These are phyloP conservation scores for Fusarium paranaense DNA, from an alignment of 2,329 filamentous ascomycete species.

Conservation along the genomic window DNA sequence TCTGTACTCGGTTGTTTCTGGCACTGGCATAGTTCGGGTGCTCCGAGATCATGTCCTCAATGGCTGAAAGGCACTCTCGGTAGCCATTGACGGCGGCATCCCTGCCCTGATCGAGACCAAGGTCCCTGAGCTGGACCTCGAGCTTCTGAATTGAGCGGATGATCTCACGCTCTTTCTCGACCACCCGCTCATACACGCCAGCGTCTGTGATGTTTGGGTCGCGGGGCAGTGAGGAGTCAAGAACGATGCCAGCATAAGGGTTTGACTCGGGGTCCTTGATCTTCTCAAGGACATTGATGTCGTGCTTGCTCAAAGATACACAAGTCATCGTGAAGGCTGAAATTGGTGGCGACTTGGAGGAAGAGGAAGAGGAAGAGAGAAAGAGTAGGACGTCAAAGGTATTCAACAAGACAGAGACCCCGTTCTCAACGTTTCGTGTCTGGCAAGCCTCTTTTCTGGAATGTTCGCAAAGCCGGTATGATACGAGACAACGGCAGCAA, in stretches of 20 bases:
- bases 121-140: conserved; percentile 64
- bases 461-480: conserved; percentile 2
- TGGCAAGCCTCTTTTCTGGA: conserved; percentile 9
- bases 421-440: background rate
- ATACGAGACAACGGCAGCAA: conserved; percentile 18
- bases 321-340: conserved; percentile 56
- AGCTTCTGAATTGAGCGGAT: conserved; percentile 65
- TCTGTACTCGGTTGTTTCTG: conserved; percentile 80
- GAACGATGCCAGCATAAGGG: conserved; percentile 63
- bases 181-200: conserved; percentile 62
- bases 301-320: conserved; percentile 65
- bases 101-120: conserved; percentile 50
- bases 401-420: conserved; percentile 8
- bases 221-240: conserved; percentile 66
- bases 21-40: conserved; percentile 77
- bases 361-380: background rate
- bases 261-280: conserved; percentile 75
- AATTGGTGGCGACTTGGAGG: conserved; percentile 20
- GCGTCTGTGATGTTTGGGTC: conserved; percentile 68
- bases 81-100: conserved; percentile 59
- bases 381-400: background rate
- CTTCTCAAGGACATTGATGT: conserved; percentile 73
- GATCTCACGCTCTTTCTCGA: conserved; percentile 64
- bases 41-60: conserved; percentile 67
- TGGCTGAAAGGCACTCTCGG: conserved; percentile 56